Percentiles rank a stretch among this genome's conserved stretches.
Conservation (phyloP, 495 filamentous ascomycete species). For the Copromyces sp. region DNA sequence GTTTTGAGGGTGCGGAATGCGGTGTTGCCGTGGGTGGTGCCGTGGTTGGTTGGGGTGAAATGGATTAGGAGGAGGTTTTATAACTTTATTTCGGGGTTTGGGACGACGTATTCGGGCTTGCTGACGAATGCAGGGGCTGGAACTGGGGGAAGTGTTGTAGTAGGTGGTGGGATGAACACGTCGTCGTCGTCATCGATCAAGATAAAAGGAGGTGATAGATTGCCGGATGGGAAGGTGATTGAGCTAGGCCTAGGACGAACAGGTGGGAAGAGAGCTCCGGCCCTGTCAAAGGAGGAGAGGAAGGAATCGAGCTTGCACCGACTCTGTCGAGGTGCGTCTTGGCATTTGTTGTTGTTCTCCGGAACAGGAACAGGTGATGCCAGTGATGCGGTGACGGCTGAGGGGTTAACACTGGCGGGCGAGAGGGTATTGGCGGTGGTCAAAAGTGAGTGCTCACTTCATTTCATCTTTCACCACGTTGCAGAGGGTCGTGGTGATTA, state of each 20-base stretch:
- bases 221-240: slow-evolving; percentile 19
- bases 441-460: slow-evolving; percentile 7
- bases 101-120: slow-evolving; percentile 15
- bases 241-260: background rate
- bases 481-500: background rate
- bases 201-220: slow-evolving; percentile 25
- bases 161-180: background rate
- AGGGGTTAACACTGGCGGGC: slow-evolving; percentile 6
- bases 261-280: background rate
- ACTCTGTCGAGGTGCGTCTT: slow-evolving; percentile 13
- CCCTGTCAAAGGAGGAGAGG: slow-evolving; percentile 1
- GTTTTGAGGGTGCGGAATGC: slow-evolving; percentile 23
- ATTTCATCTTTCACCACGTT: slow-evolving; percentile 6
- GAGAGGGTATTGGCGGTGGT: slow-evolving; percentile 6
- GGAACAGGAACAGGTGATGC: slow-evolving; percentile 3
- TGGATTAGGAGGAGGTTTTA: slow-evolving; percentile 14
- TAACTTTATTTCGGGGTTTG: slow-evolving; percentile 29
- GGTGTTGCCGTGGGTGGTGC: slow-evolving; percentile 24
- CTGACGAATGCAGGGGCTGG: slow-evolving; percentile 13
- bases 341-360: slow-evolving; percentile 30
- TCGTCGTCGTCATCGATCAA: slow-evolving; percentile 6
- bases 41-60: slow-evolving; percentile 18
- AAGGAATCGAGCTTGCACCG: slow-evolving; percentile 17
- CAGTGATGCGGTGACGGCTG: slow-evolving; percentile 3
- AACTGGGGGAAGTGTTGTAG: background rate